A percentile compares a stretch with the other conserved stretches of the same genome.
These are phyloP conservation scores for Lepidium aucheri DNA, from an alignment of 345 rosid genomes.

Conservation along the genomic window DNA sequence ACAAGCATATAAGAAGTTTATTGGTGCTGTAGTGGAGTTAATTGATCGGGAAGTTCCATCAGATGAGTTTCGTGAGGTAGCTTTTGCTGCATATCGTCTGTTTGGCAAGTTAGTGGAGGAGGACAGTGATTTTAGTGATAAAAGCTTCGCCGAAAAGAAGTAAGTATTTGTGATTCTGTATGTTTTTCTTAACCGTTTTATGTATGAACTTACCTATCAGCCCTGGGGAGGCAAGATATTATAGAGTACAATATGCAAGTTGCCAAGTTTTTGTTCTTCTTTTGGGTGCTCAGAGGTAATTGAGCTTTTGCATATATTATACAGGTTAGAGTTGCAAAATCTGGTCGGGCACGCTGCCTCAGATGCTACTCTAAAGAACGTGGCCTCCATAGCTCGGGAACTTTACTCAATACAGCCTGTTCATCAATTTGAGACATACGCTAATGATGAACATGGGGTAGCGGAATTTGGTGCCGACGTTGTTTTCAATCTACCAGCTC, in stretches of 20 bases:
- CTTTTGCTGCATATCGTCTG: slow-evolving; percentile 42
- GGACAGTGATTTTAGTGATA: slow-evolving; percentile 21
- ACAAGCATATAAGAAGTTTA: slow-evolving; percentile 73
- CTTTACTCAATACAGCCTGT: slow-evolving; percentile 55
- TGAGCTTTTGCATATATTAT: neutral
- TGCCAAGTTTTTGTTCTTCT: neutral
- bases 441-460: slow-evolving; percentile 30
- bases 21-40: slow-evolving; percentile 65
- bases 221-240: neutral
- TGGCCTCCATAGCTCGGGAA: slow-evolving; percentile 45
- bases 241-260: neutral
- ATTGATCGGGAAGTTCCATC: slow-evolving; percentile 68
- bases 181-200: neutral
- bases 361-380: slow-evolving; percentile 42
- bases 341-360: slow-evolving; percentile 57
- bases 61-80: slow-evolving; percentile 78
- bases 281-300: neutral
- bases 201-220: neutral
- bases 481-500: slow-evolving; percentile 59
- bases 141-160: slow-evolving; percentile 36
- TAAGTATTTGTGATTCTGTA: neutral
- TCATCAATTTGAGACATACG: slow-evolving; percentile 30
- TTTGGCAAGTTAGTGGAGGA: slow-evolving; percentile 43
- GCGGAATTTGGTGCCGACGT: slow-evolving; percentile 80
- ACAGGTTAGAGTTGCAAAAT: slow-evolving; percentile 72